These are phyloP conservation scores for Myxozyma geophila DNA, from an alignment of 805 yeast species.

Conservation along the genomic window DNA sequence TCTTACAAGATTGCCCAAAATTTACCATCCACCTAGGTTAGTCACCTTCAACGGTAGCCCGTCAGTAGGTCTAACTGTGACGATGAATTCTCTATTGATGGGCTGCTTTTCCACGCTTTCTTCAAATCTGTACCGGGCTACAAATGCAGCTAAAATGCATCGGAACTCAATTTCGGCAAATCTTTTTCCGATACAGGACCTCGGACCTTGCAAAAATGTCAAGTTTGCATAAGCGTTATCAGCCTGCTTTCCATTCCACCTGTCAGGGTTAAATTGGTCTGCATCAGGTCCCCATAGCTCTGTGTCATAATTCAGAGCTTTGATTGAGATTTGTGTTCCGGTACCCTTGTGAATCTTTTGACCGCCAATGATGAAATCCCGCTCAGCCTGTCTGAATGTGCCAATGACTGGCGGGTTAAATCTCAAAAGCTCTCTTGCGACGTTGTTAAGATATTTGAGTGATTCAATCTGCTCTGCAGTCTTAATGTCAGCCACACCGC, in stretches of 20 bases:
- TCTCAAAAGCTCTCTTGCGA: slow-evolving; percentile 24
- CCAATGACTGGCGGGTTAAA: slow-evolving; percentile 23
- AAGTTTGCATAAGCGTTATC: slow-evolving; percentile 24
- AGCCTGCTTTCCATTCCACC: slow-evolving; percentile 29
- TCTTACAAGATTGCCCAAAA: neutral
- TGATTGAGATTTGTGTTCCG: slow-evolving; percentile 1
- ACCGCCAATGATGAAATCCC: slow-evolving; percentile 8
- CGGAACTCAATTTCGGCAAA: slow-evolving; percentile 32
- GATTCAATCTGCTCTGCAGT: slow-evolving; percentile 24
- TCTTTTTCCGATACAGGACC: slow-evolving; percentile 27
- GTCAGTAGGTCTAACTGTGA: slow-evolving; percentile 25
- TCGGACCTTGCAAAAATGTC: slow-evolving; percentile 26
- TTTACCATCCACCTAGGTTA: slow-evolving; percentile 21
- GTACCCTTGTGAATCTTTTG: slow-evolving; percentile 22
- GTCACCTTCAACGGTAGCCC: slow-evolving; percentile 26
- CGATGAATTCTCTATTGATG: slow-evolving; percentile 5
- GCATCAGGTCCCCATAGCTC: slow-evolving; percentile 31
- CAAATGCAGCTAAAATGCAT: slow-evolving; percentile 16
- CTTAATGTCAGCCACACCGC: slow-evolving; percentile 13
- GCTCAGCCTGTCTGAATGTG: slow-evolving; percentile 18
- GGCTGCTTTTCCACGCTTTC: slow-evolving; percentile 18
- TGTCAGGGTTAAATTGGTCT: slow-evolving; percentile 24
- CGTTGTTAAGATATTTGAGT: slow-evolving; percentile 17
- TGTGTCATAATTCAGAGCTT: slow-evolving; percentile 8
- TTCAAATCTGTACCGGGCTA: slow-evolving; percentile 22